These are phyloP conservation scores for Metschnikowia henanensis DNA, from an alignment of 805 yeast species.

Conservation along the genomic window DNA sequence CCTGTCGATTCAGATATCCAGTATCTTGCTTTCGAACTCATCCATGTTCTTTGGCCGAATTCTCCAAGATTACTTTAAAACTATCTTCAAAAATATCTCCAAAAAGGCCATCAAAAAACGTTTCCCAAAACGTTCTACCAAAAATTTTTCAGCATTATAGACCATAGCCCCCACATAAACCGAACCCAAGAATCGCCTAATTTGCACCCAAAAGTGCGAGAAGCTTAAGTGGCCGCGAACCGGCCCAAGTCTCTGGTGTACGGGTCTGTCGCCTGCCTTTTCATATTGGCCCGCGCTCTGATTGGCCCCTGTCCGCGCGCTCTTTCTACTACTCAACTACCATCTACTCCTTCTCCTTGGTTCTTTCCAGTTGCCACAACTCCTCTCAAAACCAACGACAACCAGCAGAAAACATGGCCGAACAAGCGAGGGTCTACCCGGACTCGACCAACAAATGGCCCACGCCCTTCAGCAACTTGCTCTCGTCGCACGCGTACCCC, in stretches of 20 bases:
- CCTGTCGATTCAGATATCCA: too few relatives aligned
- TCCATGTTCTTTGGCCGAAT: too few relatives aligned
- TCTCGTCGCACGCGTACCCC: constrained; percentile 43
- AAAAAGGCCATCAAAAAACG: too few relatives aligned
- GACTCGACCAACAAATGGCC: constrained; percentile 43
- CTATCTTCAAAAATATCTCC: too few relatives aligned
- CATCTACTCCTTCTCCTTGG: not conserved
- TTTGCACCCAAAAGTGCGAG: too few relatives aligned
- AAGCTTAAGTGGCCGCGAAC: not conserved
- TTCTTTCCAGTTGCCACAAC: not conserved
- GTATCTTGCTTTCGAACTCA: too few relatives aligned
- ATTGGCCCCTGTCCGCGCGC: constrained; percentile 1
- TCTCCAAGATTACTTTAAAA: too few relatives aligned
- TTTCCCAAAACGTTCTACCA: too few relatives aligned
- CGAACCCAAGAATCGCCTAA: too few relatives aligned
- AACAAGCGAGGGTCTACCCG: constrained; percentile 25
- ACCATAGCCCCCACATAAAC: too few relatives aligned
- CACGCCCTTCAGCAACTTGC: constrained; percentile 40
- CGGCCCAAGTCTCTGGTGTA: not conserved
- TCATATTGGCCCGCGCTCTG: not conserved
- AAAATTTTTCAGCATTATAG: too few relatives aligned
- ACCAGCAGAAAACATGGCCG: constrained; percentile 21
- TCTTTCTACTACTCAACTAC: not conserved
- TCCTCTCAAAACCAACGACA: not conserved
- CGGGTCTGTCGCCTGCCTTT: not conserved